phyloP scores from a whole-genome alignment of 768 basidiomycete species.

The Podaxis carcinomalis region DNA sequence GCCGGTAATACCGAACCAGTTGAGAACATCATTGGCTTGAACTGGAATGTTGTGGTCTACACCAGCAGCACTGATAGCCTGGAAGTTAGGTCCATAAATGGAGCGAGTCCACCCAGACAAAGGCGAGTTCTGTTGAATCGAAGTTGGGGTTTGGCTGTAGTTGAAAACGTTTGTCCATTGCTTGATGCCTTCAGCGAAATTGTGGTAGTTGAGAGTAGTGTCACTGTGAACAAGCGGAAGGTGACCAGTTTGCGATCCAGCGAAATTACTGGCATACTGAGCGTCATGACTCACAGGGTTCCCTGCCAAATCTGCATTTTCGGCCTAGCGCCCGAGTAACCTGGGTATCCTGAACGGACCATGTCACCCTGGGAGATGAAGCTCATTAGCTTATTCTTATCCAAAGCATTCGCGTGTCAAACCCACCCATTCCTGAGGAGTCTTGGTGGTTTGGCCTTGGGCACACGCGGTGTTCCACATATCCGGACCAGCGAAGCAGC shows the following conservation, averaged over 20 bases:
- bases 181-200: slow-evolving; percentile 48
- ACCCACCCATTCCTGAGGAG: slow-evolving; percentile 43
- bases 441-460: slow-evolving; percentile 36
- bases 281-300: slow-evolving; percentile 27
- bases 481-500: slow-evolving; percentile 46
- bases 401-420: background rate
- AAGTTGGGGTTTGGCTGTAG: slow-evolving; percentile 34
- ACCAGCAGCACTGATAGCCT: slow-evolving; percentile 43
- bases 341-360: slow-evolving; percentile 44
- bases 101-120: slow-evolving; percentile 41
- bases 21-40: slow-evolving; percentile 40
- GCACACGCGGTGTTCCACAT: slow-evolving; percentile 47
- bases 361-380: slow-evolving; percentile 33
- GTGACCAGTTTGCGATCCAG: background rate
- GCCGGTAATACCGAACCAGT: slow-evolving; percentile 43
- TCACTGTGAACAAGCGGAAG: slow-evolving; percentile 28
- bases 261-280: background rate
- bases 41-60: slow-evolving; percentile 51
- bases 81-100: slow-evolving; percentile 45
- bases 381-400: background rate
- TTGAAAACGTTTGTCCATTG: slow-evolving; percentile 56
- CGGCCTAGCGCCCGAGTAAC: slow-evolving; percentile 46
- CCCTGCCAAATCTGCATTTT: slow-evolving; percentile 55
- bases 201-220: slow-evolving; percentile 44
- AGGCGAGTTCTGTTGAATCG: slow-evolving; percentile 37